Conservation (phyloP, 1,139 yeast genomes). For the Geotrichum candidum region DNA sequence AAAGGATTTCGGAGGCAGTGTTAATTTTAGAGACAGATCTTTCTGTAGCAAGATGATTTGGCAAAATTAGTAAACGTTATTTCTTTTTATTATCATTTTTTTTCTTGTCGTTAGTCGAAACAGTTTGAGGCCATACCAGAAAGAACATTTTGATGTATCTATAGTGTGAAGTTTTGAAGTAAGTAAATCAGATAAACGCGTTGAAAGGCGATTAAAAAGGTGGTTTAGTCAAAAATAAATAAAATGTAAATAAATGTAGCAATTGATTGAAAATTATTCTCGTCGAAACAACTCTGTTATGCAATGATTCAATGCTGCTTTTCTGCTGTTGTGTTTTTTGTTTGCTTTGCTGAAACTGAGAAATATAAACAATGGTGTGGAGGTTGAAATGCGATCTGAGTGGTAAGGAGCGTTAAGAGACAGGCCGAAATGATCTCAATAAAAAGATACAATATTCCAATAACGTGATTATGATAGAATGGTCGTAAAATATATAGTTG, state of each 20-base stretch:
- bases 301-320: not conserved
- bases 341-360: not conserved
- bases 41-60: constrained; percentile 37
- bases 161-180: not conserved
- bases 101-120: not conserved
- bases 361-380: not conserved
- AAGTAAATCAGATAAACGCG: not conserved
- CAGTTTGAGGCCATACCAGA: not conserved
- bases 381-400: not conserved
- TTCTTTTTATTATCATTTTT: not conserved
- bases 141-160: not conserved
- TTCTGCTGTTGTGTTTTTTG: too few relatives aligned
- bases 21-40: constrained; percentile 83
- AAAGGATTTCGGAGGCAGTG: constrained; percentile 93
- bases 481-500: not conserved
- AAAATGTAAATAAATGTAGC: not conserved
- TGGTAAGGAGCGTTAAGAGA: not conserved
- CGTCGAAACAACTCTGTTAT: not conserved
- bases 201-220: not conserved
- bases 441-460: not conserved
- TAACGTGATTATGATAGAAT: not conserved
- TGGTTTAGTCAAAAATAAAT: not conserved
- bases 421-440: not conserved
- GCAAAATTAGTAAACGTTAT: not conserved
- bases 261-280: not conserved